Conservation (phyloP, 179 eudicot genomes). For the Actinidia polygama region DNA sequence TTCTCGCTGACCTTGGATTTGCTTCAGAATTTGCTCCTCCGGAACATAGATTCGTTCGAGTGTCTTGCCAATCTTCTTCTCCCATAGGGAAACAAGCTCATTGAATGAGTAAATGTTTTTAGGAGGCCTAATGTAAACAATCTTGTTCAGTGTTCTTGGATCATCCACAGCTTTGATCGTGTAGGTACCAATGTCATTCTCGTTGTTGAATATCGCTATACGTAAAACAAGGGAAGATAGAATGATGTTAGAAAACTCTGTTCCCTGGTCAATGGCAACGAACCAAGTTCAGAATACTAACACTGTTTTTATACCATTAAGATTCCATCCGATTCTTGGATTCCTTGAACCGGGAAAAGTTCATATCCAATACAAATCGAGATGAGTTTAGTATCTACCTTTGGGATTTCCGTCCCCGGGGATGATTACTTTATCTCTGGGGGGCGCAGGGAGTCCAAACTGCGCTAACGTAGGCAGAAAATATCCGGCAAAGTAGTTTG, state of each 20-base stretch:
- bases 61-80: constrained; percentile 53
- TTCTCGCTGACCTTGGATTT: constrained; percentile 45
- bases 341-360: neutral
- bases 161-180: constrained; percentile 67
- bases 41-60: constrained; percentile 44
- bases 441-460: constrained; percentile 75
- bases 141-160: constrained; percentile 66
- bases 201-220: constrained; percentile 49
- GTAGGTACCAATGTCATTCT: constrained; percentile 55
- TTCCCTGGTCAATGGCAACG: neutral
- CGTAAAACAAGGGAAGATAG: neutral
- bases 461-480: constrained; percentile 64
- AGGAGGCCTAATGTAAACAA: constrained; percentile 55
- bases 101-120: constrained; percentile 53
- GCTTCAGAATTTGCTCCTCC: constrained; percentile 49
- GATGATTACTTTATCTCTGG: constrained; percentile 69
- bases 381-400: constrained; percentile 36
- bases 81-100: constrained; percentile 62
- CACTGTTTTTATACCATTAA: neutral
- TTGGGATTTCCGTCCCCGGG: constrained; percentile 77
- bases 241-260: neutral
- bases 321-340: neutral
- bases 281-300: neutral
- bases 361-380: neutral
- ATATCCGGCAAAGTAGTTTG: constrained; percentile 58